Evolutionary conservation across 176 grass and related monocot genomes (phyloP), one percentile per base, ranked within the genome.

Genomic region (Pharus latifolius): DNA sequence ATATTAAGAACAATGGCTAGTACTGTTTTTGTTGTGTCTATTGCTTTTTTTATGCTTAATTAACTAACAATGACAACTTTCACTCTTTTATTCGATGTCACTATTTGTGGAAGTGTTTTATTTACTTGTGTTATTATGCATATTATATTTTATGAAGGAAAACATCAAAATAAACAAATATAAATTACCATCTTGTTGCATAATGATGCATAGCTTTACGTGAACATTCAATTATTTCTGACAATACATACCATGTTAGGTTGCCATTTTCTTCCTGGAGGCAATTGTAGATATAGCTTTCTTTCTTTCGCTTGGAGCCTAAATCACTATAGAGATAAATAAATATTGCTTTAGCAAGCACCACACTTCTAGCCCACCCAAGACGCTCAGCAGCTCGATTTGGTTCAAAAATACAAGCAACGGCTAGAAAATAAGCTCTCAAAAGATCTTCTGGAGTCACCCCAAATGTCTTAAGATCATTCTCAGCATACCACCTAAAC

Each of bases 401-500:
- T 37, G 95, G 84, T 70, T 99, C 90, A 25, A 88, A 99, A 62
- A 94, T 79, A 47, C 63, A 83, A 9, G 84, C 63, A 0, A 42
- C 72, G 0, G 90, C 90, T 41, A 91, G 25, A 51, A 94, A 99
- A 65, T 76, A 91, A 33, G 63, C 72, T 63, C 72, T 85, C 49
- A 85, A 54, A 53, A 94, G 52, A 57, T 81, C 82, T 69, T 78
- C 56, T 27, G 32, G 2, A 23, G 57, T 31, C 10, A 88, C 52
- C 17, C 78, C 84, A 42, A 82, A 78, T 48, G 2, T 50, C 10
- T 33, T 66, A 0, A 94, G 90, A 17, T 28, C 65, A 51, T 61
- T 67, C 63, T 99, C 82, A 1, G 56, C 48, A 17, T 69, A 86
- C 90, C 95, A 99, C 72, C 90, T 99, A 72, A 67, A 56, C 64